Percentiles rank a stretch among this genome's conserved stretches.
Conservation (phyloP, 2,329 filamentous ascomycete genomes). For the Alternaria longipes region DNA sequence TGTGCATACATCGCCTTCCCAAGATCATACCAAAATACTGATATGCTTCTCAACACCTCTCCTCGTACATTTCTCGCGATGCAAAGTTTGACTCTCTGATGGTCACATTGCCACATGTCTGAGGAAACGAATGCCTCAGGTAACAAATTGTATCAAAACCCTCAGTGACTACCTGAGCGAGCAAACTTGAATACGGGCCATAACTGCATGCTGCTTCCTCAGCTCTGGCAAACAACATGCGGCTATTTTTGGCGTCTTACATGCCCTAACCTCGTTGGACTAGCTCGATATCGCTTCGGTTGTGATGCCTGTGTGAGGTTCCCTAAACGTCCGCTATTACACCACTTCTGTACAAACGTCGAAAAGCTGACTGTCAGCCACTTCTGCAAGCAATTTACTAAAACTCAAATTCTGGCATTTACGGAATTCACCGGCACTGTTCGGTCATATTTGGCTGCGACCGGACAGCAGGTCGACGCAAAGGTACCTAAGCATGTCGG, state of each 20-base stretch:
- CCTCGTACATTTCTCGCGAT: neutral
- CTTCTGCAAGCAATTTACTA: neutral
- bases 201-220: conserved; percentile 10
- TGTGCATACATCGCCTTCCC: neutral
- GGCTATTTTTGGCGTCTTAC: conserved; percentile 31
- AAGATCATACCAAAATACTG: neutral
- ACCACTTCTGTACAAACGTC: conserved; percentile 5
- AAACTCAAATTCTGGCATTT: neutral
- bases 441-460: neutral
- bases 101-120: neutral
- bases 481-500: neutral
- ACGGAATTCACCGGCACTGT: neutral
- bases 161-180: neutral
- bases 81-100: neutral
- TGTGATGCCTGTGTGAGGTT: conserved; percentile 13
- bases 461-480: neutral
- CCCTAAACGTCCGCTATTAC: conserved; percentile 16
- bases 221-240: conserved; percentile 13
- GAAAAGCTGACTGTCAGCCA: conserved; percentile 2
- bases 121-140: neutral
- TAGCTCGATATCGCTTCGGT: conserved; percentile 8
- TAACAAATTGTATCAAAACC: neutral
- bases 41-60: neutral
- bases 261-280: conserved; percentile 6
- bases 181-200: neutral